Evolutionary conservation across 768 basidiomycete genomes (phyloP), one percentile per base, ranked within the genome.

Genomic region (Kwoniella dejecticola): DNA sequence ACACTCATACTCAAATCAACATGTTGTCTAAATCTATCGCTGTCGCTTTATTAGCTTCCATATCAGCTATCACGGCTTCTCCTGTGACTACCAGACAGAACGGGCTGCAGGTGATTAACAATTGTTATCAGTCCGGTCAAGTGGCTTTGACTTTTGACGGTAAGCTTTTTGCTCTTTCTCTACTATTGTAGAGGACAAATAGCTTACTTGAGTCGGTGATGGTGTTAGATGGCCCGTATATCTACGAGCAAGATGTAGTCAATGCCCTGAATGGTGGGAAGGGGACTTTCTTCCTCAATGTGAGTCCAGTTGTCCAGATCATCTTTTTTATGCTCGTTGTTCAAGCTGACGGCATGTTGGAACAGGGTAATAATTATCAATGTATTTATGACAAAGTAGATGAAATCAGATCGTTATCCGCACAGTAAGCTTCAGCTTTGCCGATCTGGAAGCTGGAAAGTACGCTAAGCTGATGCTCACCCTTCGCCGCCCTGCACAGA

Each of bases 231-330:
- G 76, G 76, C 33, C 77, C 78, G 1, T 72, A 61, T 60, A 49
- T 58, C 19, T 69, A 68, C 48, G 75, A 78, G 29, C 29, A 44
- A 12, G 64, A 73, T 47, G 57, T 78, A 24, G 66, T 62, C 29
- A 67, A 64, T 41, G 63, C 50, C 5, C 50, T 77, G 2, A 62
- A 65, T 13, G 70, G 61, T 21, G 65, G 52, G 3, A 77, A 76
- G 53, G 77, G 67, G 0, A 78, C 77, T 1, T 79, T 78, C 66
- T 79, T 79, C 73, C 58, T 79, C 21, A 79, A 79, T 52, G 74
- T 69, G 30, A 49, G 71, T 63, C n/a, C n/a, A n/a, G n/a, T n/a
- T n/a, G n/a, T n/a, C n/a, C n/a, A n/a, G n/a, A n/a, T n/a, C n/a
- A n/a, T n/a, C n/a, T n/a, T n/a, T n/a, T n/a, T 12, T n/a, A 6